These are phyloP conservation scores for Sphaerosporella brunnea DNA, from an alignment of 495 filamentous ascomycete species.

Conservation along the genomic window DNA sequence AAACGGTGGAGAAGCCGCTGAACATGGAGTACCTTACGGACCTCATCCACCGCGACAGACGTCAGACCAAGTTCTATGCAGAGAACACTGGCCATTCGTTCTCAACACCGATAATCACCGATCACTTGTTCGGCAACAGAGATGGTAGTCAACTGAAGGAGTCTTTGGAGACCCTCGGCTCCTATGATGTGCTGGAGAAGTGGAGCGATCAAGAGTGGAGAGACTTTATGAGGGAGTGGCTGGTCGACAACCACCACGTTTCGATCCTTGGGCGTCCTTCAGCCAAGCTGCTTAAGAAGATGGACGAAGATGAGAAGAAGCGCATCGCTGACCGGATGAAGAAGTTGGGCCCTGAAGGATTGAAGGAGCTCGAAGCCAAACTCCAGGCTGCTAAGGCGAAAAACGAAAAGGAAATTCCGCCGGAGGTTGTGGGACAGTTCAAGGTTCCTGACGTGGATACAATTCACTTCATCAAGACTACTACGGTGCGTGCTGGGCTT, in stretches of 20 bases:
- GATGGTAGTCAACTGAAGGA: conserved; percentile 59
- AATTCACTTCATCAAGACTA: conserved; percentile 83
- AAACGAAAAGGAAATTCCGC: conserved; percentile 66
- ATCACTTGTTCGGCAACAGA: conserved; percentile 76
- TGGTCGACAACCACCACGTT: conserved; percentile 69
- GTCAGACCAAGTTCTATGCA: conserved; percentile 59
- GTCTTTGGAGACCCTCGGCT: conserved; percentile 45
- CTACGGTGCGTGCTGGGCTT: conserved; percentile 65
- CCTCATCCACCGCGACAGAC: conserved; percentile 58
- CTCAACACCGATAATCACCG: conserved; percentile 63
- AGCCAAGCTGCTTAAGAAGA: conserved; percentile 26
- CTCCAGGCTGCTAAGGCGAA: conserved; percentile 62
- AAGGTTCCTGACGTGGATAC: conserved; percentile 65
- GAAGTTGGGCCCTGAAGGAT: conserved; percentile 42
- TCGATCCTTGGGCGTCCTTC: conserved; percentile 79
- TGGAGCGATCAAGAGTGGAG: conserved; percentile 80
- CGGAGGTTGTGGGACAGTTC: conserved; percentile 59
- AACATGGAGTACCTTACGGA: conserved; percentile 81
- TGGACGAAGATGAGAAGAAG: conserved; percentile 39
- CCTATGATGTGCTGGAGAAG: conserved; percentile 56
- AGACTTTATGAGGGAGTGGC: conserved; percentile 60
- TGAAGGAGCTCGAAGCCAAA: conserved; percentile 53
- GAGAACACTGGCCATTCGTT: conserved; percentile 62
- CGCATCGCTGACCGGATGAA: conserved; percentile 41
- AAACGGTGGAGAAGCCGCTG: conserved; percentile 54